A percentile compares a stretch with the other conserved stretches of the same genome.
Evolutionary conservation across 1,284 basidiomycete species (phyloP).

Genomic region (Phylloboletellus chloephorus): DNA sequence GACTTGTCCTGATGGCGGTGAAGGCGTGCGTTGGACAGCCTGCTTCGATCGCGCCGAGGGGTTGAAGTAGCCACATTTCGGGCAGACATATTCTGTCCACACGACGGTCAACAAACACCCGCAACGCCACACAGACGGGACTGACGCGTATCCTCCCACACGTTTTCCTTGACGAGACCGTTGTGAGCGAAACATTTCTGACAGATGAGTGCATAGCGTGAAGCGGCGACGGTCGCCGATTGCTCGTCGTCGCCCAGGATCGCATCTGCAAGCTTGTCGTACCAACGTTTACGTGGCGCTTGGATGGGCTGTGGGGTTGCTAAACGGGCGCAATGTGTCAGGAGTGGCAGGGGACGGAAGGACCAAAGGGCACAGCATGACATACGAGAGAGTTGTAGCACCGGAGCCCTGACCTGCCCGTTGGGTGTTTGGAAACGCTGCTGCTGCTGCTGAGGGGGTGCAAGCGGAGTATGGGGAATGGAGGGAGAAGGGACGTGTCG

Average conservation of each 20-base stretch:
- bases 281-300: slow-evolving; percentile 76
- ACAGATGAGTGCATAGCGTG: slow-evolving; percentile 92
- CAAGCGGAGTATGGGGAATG: slow-evolving; percentile 22
- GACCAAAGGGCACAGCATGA: too few relatives aligned
- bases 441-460: slow-evolving; percentile 19
- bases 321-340: slow-evolving; percentile 16
- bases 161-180: slow-evolving; percentile 83
- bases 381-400: slow-evolving; percentile 41
- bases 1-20: slow-evolving; percentile 19
- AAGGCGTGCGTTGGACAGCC: slow-evolving; percentile 22
- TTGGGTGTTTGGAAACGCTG: slow-evolving; percentile 22
- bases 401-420: slow-evolving; percentile 15
- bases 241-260: slow-evolving; percentile 73
- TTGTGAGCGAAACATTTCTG: slow-evolving; percentile 91
- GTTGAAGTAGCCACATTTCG: slow-evolving; percentile 73
- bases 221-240: slow-evolving; percentile 41
- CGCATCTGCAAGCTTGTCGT: slow-evolving; percentile 82
- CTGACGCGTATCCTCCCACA: slow-evolving; percentile 89
- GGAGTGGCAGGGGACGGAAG: neutral
- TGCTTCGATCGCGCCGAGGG: slow-evolving; percentile 42
- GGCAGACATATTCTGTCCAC: slow-evolving; percentile 64
- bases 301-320: slow-evolving; percentile 41
- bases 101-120: slow-evolving; percentile 3
- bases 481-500: slow-evolving; percentile 19
- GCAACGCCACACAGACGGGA: slow-evolving; percentile 19